These are phyloP conservation scores for Dissophora globulifera DNA, from an alignment of 192 early-diverging fungal genomes.

Conservation along the genomic window DNA sequence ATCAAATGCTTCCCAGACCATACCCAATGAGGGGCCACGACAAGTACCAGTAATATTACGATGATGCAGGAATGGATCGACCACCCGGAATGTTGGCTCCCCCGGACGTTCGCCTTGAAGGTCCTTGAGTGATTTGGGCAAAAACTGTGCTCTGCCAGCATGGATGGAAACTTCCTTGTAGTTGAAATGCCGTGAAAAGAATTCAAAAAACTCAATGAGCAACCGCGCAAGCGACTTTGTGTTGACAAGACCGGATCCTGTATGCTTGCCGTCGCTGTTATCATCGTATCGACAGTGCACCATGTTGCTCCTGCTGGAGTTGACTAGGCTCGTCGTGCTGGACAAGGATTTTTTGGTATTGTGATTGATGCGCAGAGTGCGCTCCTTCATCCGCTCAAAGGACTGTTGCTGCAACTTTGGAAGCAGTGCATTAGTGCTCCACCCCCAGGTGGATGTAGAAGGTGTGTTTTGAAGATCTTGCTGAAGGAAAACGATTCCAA, in stretches of 20 bases:
- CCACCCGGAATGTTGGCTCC: conserved; percentile 15
- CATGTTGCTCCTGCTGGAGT: conserved; percentile 17
- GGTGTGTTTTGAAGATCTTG: neutral
- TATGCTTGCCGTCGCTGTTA: conserved; percentile 27
- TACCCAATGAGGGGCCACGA: conserved; percentile 13
- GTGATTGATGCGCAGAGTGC: conserved; percentile 15
- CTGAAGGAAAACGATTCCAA: conserved; percentile 39
- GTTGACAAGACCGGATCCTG: conserved; percentile 12
- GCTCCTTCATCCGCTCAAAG: conserved; percentile 21
- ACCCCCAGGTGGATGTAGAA: neutral
- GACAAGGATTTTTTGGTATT: conserved; percentile 5
- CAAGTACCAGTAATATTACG: conserved; percentile 31
- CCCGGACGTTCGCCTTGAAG: conserved; percentile 1
- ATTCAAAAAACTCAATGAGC: conserved; percentile 41
- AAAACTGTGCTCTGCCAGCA: conserved; percentile 2
- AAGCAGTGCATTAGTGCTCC: conserved; percentile 8
- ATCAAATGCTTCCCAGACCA: conserved; percentile 36
- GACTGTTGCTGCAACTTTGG: conserved; percentile 38
- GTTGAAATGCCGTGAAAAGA: conserved; percentile 26
- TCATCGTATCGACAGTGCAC: conserved; percentile 28
- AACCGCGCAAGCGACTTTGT: conserved; percentile 12
- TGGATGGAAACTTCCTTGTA: conserved; percentile 17
- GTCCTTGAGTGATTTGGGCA: conserved; percentile 18
- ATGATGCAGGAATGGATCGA: conserved; percentile 46
- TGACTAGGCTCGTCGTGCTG: conserved; percentile 13